Conservation (phyloP, 306 rosid genomes). For the Parietaria judaica region DNA sequence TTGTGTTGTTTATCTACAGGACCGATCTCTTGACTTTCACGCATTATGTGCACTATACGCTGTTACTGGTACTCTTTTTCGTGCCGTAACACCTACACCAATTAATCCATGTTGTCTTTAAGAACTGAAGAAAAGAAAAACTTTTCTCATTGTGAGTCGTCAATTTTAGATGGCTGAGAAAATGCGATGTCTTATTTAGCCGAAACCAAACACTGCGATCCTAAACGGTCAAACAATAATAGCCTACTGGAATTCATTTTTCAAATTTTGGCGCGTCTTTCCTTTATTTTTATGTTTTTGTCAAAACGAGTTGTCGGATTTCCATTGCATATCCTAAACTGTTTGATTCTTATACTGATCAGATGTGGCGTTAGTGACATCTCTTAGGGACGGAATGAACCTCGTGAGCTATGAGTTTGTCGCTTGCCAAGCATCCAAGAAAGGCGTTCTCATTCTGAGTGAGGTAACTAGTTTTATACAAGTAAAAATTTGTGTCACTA, state of each 20-base stretch:
- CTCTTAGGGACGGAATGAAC: constrained; percentile 97
- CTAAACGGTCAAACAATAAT: too few species aligned
- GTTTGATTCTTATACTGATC: constrained; percentile 18
- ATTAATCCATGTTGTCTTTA: constrained; percentile 11
- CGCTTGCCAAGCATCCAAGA: constrained; percentile 90
- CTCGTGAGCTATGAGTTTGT: constrained; percentile 97
- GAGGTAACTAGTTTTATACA: constrained; percentile 45
- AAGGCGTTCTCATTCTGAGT: constrained; percentile 92
- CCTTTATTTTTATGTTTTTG: not conserved
- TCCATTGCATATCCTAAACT: not conserved
- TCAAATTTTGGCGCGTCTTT: not conserved
- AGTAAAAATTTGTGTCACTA: not conserved
- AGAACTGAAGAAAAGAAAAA: not conserved
- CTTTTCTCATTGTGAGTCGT: not conserved
- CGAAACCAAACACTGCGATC: too few species aligned
- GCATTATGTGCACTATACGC: constrained; percentile 96
- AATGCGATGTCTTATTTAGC: not conserved
- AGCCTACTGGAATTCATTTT: too few species aligned
- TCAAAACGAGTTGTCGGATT: not conserved
- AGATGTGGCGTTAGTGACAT: constrained; percentile 97
- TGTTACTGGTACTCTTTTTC: constrained; percentile 72
- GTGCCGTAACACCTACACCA: constrained; percentile 17
- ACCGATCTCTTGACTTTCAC: constrained; percentile 94
- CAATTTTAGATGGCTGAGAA: too few species aligned
- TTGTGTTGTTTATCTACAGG: constrained; percentile 56